Percentiles rank a stretch among this genome's conserved stretches.
phyloP scores from a whole-genome alignment of 2,329 filamentous ascomycete genomes.

The Cryphonectria radicalis region DNA sequence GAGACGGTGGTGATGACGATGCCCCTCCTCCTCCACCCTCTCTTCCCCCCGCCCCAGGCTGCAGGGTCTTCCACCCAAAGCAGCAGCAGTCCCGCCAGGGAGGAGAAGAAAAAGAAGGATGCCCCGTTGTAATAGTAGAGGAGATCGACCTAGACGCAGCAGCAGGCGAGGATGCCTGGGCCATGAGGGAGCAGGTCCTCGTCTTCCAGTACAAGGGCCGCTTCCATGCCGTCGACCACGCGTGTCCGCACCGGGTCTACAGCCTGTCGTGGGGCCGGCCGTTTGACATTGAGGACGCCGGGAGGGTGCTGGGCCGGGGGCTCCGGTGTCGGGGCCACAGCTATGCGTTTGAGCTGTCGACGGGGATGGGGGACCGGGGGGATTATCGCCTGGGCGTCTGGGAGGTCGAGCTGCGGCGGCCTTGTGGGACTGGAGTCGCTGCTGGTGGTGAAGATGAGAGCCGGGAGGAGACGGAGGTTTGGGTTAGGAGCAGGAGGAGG shows the following conservation, averaged over 20 bases:
- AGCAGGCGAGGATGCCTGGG: constrained; percentile 25
- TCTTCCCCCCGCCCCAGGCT: constrained; percentile 9
- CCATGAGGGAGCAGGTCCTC: constrained; percentile 25
- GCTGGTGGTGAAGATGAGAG: neutral
- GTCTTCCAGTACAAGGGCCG: constrained; percentile 27
- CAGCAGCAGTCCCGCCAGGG: neutral
- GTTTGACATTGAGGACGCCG: constrained; percentile 27
- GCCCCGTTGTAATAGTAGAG: neutral
- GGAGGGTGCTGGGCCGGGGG: constrained; percentile 12
- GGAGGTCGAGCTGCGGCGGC: constrained; percentile 23
- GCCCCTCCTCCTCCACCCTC: neutral
- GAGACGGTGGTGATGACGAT: neutral
- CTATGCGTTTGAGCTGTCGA: constrained; percentile 27
- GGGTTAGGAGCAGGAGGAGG: constrained; percentile 17
- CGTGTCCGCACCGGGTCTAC: constrained; percentile 25
- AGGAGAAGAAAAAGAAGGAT: neutral
- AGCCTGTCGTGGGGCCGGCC: constrained; percentile 24
- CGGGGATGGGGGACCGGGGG: constrained; percentile 22
- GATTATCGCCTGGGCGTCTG: constrained; percentile 23
- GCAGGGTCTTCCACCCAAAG: constrained; percentile 27
- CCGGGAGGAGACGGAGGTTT: constrained; percentile 16
- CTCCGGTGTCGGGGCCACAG: constrained; percentile 24
- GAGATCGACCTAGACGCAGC: constrained; percentile 24
- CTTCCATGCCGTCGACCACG: constrained; percentile 29
- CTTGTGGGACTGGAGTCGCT: neutral